phyloP scores from a whole-genome alignment of 208 protist species.

The Leishmania amazonensis region DNA sequence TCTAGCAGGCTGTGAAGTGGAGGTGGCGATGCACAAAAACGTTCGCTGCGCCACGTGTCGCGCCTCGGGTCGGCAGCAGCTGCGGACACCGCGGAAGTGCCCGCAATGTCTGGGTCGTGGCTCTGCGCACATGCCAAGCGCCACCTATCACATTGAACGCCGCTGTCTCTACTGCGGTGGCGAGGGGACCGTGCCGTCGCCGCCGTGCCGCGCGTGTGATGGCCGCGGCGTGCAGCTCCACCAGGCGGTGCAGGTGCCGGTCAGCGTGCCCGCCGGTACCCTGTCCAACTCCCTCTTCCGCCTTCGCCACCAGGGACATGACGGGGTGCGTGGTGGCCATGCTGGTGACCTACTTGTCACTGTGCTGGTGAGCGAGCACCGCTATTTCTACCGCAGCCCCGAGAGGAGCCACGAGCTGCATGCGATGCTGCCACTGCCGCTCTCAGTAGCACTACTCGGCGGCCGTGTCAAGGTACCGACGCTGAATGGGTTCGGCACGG shows the following conservation, averaged over 20 bases:
- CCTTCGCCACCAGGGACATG: constrained; percentile 72
- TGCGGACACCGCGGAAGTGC: constrained; percentile 51
- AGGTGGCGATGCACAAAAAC: constrained; percentile 46
- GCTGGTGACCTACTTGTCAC: constrained; percentile 79
- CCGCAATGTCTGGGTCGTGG: constrained; percentile 86
- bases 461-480: constrained; percentile 71
- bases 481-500: constrained; percentile 25
- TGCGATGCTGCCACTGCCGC: constrained; percentile 77
- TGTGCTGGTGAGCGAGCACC: constrained; percentile 72
- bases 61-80: constrained; percentile 43
- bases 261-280: constrained; percentile 48
- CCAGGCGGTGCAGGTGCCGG: constrained; percentile 26
- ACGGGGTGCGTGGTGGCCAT: constrained; percentile 77
- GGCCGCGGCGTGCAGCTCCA: constrained; percentile 61
- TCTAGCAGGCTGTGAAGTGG: constrained; percentile 59
- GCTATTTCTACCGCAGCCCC: constrained; percentile 60
- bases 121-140: constrained; percentile 63
- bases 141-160: constrained; percentile 88
- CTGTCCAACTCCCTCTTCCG: constrained; percentile 45
- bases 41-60: constrained; percentile 54
- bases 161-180: constrained; percentile 78
- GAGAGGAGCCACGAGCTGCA: constrained; percentile 48
- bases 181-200: constrained; percentile 59
- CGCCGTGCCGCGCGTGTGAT: constrained; percentile 59
- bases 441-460: constrained; percentile 78